A percentile compares a stretch with the other conserved stretches of the same genome.
Evolutionary conservation across 1,139 yeast genomes (phyloP).

Genomic region (Kurtzmaniella quercitrusa): DNA sequence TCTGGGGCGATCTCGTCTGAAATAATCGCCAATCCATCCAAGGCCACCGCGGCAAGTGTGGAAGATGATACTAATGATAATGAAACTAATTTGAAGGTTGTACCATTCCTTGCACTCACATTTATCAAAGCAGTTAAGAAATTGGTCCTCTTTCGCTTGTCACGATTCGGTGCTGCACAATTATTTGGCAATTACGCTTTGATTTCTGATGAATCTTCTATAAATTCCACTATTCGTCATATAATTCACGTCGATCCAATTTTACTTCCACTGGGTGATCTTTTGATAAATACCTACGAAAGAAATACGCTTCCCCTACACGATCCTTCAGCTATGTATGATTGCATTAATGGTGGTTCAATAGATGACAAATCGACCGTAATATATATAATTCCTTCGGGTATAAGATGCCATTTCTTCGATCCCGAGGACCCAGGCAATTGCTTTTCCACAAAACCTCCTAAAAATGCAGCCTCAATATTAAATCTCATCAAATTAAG

Average conservation of each 20-base stretch:
- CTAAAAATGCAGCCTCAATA: conserved; percentile 48
- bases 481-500: conserved; percentile 47
- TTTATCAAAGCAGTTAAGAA: conserved; percentile 60
- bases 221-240: conserved; percentile 11
- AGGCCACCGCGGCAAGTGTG: conserved; percentile 10
- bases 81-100: conserved; percentile 13
- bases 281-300: conserved; percentile 29
- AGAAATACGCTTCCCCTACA: conserved; percentile 27
- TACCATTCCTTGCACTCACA: conserved; percentile 50
- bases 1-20: conserved; percentile 27
- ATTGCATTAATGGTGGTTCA: neutral
- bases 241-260: conserved; percentile 55
- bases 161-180: conserved; percentile 33
- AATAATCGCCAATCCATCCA: conserved; percentile 23
- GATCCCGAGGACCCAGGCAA: conserved; percentile 40
- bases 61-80: conserved; percentile 7
- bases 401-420: conserved; percentile 61
- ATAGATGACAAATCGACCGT: conserved; percentile 28
- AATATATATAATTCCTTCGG: conserved; percentile 70
- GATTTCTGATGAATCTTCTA: conserved; percentile 12
- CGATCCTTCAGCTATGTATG: conserved; percentile 20
- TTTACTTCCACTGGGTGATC: conserved; percentile 49
- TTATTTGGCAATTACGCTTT: conserved; percentile 57
- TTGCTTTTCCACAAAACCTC: conserved; percentile 44
- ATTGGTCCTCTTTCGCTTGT: conserved; percentile 45